phyloP scores from a whole-genome alignment of 495 filamentous ascomycete genomes.

The Daldinia grandis region DNA sequence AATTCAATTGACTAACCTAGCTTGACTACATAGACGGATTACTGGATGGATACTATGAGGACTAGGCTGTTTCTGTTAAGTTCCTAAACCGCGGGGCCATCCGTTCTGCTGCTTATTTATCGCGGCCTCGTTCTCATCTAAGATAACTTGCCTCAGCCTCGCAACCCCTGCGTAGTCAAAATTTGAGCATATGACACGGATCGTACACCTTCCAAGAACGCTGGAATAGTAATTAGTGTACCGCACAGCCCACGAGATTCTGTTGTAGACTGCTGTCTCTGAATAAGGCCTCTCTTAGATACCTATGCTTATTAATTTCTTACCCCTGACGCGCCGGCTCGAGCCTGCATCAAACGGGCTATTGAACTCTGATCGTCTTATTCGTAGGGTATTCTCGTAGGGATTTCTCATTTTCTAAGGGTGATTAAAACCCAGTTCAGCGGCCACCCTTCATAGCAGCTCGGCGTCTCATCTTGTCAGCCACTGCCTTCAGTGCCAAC shows the following conservation, averaged over 20 bases:
- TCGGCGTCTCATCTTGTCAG: constrained; percentile 77
- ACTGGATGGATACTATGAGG: not conserved
- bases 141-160: not conserved
- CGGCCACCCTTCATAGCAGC: constrained; percentile 68
- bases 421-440: constrained; percentile 8
- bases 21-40: not conserved
- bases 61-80: not conserved
- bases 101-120: not conserved
- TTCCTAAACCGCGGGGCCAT: not conserved
- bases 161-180: not conserved
- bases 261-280: not conserved
- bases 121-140: not conserved
- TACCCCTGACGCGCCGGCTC: not conserved
- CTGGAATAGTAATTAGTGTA: not conserved
- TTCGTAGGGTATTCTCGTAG: not conserved
- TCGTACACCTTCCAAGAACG: not conserved
- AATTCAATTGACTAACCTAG: not conserved
- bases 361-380: not conserved
- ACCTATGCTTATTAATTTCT: not conserved
- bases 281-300: not conserved
- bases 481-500: constrained; percentile 73
- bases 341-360: not conserved
- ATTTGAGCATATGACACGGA: not conserved
- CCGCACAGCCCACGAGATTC: not conserved
- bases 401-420: not conserved